Base-by-base conservation (phyloP, 495 filamentous ascomycete species). In the Neurospora sp. region DNA sequence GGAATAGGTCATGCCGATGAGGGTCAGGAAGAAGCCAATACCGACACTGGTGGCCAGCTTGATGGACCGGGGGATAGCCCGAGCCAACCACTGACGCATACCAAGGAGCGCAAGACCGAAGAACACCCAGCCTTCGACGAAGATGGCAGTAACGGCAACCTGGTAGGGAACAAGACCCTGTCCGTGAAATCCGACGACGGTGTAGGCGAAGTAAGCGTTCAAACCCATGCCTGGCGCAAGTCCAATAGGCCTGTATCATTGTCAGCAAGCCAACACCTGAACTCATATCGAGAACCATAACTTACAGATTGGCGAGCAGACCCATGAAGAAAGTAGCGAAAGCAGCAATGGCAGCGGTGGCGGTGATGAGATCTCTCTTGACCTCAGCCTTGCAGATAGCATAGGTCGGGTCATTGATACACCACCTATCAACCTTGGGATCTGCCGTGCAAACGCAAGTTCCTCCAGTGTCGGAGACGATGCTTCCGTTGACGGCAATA, bases 181-280 rank as follows among this genome's bases (percentile, higher is more conserved):
- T 4, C 92, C 92, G 75, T 94, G 89, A 61, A 82, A 86, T 20
- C 92, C 92, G 47, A 95, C 92, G 47, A 95, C 92, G 38, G 91
- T 92, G 78, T 91, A 95, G 12, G 92, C 86, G 72, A 95, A 94
- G 78, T 94, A 94, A 3, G 92, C 92, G 77, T 95, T 95, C 71
- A 95, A 74, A 18, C 92, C 93, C 92, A 94, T 93, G 39, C 92
- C 92, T 14, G 93, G 92, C 5, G 92, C 93, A 69, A 94, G 82
- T 7, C 89, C 89, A 68, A 95, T 90, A 3, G 92, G 92, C 74
- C 90, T 87, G 71, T 82, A 80, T 35, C 2, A 16, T 39, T 47
- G 74, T 77, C 69, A 69, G 71, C 14, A 59, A n/a, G 20, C 71
- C 44, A 74, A 45, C 70, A 37, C 68, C 22, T 39, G 18, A 12